Evolutionary conservation across 1,139 yeast genomes (phyloP).

Genomic region (Taiozyma sp.): DNA sequence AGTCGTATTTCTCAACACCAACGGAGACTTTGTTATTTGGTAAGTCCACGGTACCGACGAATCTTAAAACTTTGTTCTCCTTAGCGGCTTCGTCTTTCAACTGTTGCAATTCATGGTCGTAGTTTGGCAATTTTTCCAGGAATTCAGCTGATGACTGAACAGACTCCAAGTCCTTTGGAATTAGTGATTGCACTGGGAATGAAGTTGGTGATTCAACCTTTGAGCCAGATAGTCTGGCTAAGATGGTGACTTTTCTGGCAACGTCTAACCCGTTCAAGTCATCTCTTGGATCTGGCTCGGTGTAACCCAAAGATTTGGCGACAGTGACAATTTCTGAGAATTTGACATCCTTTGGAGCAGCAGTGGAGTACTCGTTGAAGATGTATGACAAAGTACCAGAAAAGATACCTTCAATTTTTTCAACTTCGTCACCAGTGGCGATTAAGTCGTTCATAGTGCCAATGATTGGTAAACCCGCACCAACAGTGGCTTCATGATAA

Average conservation of each 20-base stretch:
- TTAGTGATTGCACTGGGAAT: conserved; percentile 92
- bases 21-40: conserved; percentile 67
- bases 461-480: conserved; percentile 95
- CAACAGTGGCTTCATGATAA: conserved; percentile 98
- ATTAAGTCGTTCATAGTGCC: conserved; percentile 84
- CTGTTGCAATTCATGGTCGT: conserved; percentile 72
- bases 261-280: conserved; percentile 97
- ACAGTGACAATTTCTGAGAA: conserved; percentile 86
- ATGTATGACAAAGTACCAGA: conserved; percentile 97
- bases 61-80: conserved; percentile 85
- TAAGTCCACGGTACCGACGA: conserved; percentile 87
- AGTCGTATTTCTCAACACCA: conserved; percentile 80
- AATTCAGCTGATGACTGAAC: conserved; percentile 74
- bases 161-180: conserved; percentile 81
- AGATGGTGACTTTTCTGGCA: conserved; percentile 94
- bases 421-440: conserved; percentile 87
- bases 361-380: conserved; percentile 85
- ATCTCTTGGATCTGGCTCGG: conserved; percentile 99
- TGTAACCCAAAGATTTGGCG: conserved; percentile 90
- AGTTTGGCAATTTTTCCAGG: conserved; percentile 73
- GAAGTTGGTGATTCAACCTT: conserved; percentile 86
- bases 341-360: conserved; percentile 54
- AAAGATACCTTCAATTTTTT: conserved; percentile 90
- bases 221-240: conserved; percentile 89
- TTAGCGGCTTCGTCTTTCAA: conserved; percentile 77